Base-by-base conservation (phyloP, 1,139 yeast genomes). In the Geotrichum phurueaensis region DNA sequence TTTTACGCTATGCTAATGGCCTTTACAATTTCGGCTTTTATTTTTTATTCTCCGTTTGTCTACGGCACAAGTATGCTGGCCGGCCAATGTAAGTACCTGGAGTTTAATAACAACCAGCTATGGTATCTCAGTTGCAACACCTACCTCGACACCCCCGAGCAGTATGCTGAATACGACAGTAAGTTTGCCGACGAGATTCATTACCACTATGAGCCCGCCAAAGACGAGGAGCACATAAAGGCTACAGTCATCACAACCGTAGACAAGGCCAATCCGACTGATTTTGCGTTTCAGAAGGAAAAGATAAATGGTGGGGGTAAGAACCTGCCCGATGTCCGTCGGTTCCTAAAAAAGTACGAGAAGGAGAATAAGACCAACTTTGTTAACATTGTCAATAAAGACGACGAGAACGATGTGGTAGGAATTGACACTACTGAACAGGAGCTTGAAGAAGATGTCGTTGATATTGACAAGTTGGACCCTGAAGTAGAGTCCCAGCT, bases 81-180 rank as follows among this genome's bases (percentile, higher is more conserved):
- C 18, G 51, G 51, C 0, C 60, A 58, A 31, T 73, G 75, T 53
- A 58, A 65, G 13, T 67, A 67, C 7, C 62, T 64, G 29, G 67
- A 69, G 43, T 61, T 67, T 7, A 56, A 57, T 1, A 39, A 39
- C 47, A 39, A 7, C 20, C 45, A 45, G n/a, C 20, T 54, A 5
- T 65, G 73, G 64, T 73, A 72, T 54, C 64, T 74, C 36, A 64
- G 67, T 45, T 68, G 72, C 61, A 54, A 60, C 15, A 59, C 63
- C 25, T 64, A 67, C 52, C 55, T 66, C 4, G 59, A 43, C 0
- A 59, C 59, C 9, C 23, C 48, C 0, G 60, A 57, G 5, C 57
- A 57, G 51, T 61, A 61, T 48, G 31, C 29, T n/a, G 53, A 31
- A 9, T 66, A 66, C 51, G 68, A 67, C 45, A 20, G 33, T 3